Base-by-base conservation (phyloP, 2,329 filamentous ascomycete genomes). In the Phyllosticta paracitricarpa region DNA sequence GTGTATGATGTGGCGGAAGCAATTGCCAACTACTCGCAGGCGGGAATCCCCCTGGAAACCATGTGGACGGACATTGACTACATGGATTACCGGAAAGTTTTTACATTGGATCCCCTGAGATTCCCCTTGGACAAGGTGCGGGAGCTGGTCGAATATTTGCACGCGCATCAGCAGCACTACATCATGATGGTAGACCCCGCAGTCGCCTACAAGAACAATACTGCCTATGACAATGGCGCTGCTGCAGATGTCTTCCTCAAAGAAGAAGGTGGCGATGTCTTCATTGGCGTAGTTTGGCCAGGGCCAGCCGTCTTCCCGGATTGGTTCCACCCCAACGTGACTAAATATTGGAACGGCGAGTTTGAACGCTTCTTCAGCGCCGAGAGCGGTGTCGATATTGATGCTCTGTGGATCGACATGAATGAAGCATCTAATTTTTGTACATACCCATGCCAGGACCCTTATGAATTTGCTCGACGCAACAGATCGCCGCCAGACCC, bases 131-230 rank as follows among this genome's bases (percentile, higher is more conserved):
- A 78, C 0, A 80, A 81, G 70, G 82, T 91, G 77, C 84, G 82
- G 48, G 81, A 87, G 65, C 74, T 91, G 1, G 84, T 88, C 24
- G 76, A 81, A 40, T 82, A 87, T 24, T 79, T 94, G 0, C 88
- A 91, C 67, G 71, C 75, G 6, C 81, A 84, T 61, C 74, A 88
- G 52, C 88, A 91, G 70, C 81, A 88, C 55, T 89, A 89, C 65
- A 81, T 90, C 30, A 75, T 92, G 55, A 94, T 94, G 84, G 87
- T 93, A 0, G 89, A 94, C 66, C 87, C 87, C 2, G 84, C 84
- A 2, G 78, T 83, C 2, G 74, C 72, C 1, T 74, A 73, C 61
- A 65, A 70, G 68, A 72, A 81, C 64, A 85, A 84, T 65, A 65
- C 69, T 1, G 76, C 83, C 0, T 91, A 84, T 71, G 77, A 85